Conservation (phyloP, 306 rosid genomes). For the Cicer pinnatifidum region DNA sequence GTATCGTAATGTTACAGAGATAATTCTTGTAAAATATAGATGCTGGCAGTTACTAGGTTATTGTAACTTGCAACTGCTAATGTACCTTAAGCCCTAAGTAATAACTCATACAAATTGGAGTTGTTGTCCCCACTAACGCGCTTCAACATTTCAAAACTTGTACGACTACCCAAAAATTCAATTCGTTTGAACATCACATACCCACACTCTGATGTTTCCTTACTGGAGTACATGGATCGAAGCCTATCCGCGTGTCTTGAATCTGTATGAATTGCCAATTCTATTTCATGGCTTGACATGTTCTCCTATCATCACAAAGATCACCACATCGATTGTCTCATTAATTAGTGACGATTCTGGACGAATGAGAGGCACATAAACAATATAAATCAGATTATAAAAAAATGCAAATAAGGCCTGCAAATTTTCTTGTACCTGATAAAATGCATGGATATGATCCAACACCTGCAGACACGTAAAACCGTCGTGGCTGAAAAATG, state of each 20-base stretch:
- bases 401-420: conserved; percentile 2
- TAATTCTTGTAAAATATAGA: not conserved
- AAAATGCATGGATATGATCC: conserved; percentile 75
- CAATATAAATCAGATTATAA: not conserved
- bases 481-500: conserved; percentile 64
- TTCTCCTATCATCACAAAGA: conserved; percentile 62
- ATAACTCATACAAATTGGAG: conserved; percentile 87
- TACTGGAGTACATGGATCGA: conserved; percentile 71
- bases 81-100: conserved; percentile 74
- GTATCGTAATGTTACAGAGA: conserved; percentile 11
- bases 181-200: conserved; percentile 64
- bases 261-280: conserved; percentile 87
- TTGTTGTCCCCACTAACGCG: conserved; percentile 84
- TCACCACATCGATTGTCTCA: conserved; percentile 9
- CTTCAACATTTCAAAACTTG: conserved; percentile 89
- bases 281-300: conserved; percentile 78
- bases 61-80: conserved; percentile 25
- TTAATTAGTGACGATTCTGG: conserved; percentile 6
- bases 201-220: conserved; percentile 66
- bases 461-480: conserved; percentile 89
- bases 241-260: conserved; percentile 91
- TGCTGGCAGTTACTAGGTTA: conserved; percentile 17
- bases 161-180: conserved; percentile 85
- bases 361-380: conserved; percentile 16
- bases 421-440: conserved; percentile 66